Evolutionary conservation across 2,329 filamentous ascomycete genomes (phyloP).

Genomic region (Aspergillus intermedius): DNA sequence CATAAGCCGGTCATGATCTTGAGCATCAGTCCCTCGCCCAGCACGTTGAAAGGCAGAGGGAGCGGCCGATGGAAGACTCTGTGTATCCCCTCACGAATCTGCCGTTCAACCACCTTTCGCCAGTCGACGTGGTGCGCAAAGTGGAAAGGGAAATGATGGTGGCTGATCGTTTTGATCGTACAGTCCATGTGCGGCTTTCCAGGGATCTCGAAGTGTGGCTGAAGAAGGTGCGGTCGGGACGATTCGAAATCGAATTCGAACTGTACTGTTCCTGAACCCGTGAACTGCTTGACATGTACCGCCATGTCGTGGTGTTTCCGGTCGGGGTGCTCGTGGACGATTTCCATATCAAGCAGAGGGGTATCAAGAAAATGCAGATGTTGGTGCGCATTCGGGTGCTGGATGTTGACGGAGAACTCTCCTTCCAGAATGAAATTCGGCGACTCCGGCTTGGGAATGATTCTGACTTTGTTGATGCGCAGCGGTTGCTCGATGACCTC

Average conservation of each 20-base stretch:
- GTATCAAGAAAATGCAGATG: conserved; percentile 4
- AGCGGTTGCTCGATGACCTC: conserved; percentile 9
- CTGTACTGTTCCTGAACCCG: conserved; percentile 5
- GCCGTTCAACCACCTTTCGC: conserved; percentile 10
- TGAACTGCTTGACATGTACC: conserved; percentile 9
- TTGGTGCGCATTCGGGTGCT: conserved; percentile 1
- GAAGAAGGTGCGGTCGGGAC: conserved; percentile 7
- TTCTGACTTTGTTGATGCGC: conserved; percentile 5
- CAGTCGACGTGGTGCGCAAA: conserved; percentile 14
- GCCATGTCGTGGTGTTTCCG: conserved; percentile 6
- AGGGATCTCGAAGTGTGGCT: conserved; percentile 11
- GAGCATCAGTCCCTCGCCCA: conserved; percentile 7
- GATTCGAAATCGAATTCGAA: conserved; percentile 11
- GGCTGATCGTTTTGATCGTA: conserved; percentile 11
- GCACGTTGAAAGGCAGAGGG: conserved; percentile 5
- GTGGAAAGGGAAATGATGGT: conserved; percentile 14
- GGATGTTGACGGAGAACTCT: conserved; percentile 7
- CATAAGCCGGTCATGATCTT: conserved; percentile 12
- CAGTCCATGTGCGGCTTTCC: conserved; percentile 13
- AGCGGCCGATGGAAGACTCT: conserved; percentile 11
- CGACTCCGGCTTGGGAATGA: conserved; percentile 3
- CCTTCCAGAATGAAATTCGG: conserved; percentile 11
- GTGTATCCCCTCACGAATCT: conserved; percentile 11
- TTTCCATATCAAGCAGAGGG: conserved; percentile 8
- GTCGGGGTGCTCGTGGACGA: conserved; percentile 6